phyloP scores from a whole-genome alignment of 495 filamentous ascomycete species.

The Aspergillus taichungensis region DNA sequence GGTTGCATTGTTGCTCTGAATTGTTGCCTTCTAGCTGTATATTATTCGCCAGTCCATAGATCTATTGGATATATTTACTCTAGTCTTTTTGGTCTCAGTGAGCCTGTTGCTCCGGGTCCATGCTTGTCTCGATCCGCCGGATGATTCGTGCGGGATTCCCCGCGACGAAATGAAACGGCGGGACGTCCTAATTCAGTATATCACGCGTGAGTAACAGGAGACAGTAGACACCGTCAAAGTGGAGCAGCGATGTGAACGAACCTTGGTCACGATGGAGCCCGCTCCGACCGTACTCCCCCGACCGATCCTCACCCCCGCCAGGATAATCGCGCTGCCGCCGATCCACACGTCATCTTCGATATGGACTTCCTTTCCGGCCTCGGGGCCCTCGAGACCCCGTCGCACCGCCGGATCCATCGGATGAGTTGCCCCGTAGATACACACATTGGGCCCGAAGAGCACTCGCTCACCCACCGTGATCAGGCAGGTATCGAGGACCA shows the following conservation, averaged over 20 bases:
- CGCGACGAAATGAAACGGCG: conserved; percentile 46
- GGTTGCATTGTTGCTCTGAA: neutral
- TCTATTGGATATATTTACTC: neutral
- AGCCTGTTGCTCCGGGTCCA: conserved; percentile 11
- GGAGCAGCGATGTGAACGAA: conserved; percentile 24
- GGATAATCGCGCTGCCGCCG: conserved; percentile 60
- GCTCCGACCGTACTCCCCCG: conserved; percentile 66
- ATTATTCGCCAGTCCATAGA: neutral
- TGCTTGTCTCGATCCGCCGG: conserved; percentile 31
- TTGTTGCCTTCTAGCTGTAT: neutral
- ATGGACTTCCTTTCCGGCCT: conserved; percentile 61
- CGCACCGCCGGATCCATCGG: conserved; percentile 61
- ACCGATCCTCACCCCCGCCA: conserved; percentile 65
- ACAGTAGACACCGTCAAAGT: neutral
- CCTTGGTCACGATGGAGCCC: conserved; percentile 76
- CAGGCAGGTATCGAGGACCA: conserved; percentile 66
- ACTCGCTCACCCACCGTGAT: conserved; percentile 71
- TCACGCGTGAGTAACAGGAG: neutral
- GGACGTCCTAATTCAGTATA: conserved; percentile 38
- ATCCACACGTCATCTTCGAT: conserved; percentile 84
- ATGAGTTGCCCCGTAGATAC: conserved; percentile 60
- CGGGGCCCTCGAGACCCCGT: conserved; percentile 62
- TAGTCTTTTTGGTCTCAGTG: neutral
- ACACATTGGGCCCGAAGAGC: conserved; percentile 65
- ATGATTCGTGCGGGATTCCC: conserved; percentile 59